Conservation (phyloP, 1,284 basidiomycete species). For the Ustilago trichophora region DNA sequence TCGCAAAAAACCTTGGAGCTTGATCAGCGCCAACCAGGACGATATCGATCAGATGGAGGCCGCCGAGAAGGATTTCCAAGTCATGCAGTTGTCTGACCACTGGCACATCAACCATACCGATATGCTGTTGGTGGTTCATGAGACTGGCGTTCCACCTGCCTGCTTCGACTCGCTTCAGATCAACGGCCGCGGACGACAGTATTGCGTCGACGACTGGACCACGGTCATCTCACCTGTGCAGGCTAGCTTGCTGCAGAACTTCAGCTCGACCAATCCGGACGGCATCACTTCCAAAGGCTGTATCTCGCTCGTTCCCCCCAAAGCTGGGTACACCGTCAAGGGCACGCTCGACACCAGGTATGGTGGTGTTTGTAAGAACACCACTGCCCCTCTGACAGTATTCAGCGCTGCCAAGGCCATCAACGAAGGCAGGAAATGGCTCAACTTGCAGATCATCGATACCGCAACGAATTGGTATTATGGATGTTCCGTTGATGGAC, state of each 20-base stretch:
- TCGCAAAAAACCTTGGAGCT: conserved; percentile 40
- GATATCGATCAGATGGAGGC: conserved; percentile 46
- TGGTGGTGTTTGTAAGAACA: conserved; percentile 46
- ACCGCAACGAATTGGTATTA: conserved; percentile 40
- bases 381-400: conserved; percentile 40
- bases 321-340: conserved; percentile 35
- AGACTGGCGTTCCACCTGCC: conserved; percentile 48
- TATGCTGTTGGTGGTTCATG: conserved; percentile 43
- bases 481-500: conserved; percentile 21
- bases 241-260: conserved; percentile 25
- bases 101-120: conserved; percentile 51
- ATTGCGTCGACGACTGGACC: conserved; percentile 37
- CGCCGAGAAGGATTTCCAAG: conserved; percentile 37
- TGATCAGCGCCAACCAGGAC: conserved; percentile 21
- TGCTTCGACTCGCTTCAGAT: conserved; percentile 51
- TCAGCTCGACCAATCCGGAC: conserved; percentile 33
- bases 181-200: conserved; percentile 49
- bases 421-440: conserved; percentile 31
- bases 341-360: conserved; percentile 36
- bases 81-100: conserved; percentile 40
- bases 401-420: conserved; percentile 34
- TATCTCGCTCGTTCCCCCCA: conserved; percentile 46
- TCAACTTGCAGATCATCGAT: conserved; percentile 45
- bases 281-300: conserved; percentile 49
- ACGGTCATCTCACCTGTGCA: conserved; percentile 21